phyloP scores from a whole-genome alignment of 441 rosid genomes.

The Gossypium davidsonii region DNA sequence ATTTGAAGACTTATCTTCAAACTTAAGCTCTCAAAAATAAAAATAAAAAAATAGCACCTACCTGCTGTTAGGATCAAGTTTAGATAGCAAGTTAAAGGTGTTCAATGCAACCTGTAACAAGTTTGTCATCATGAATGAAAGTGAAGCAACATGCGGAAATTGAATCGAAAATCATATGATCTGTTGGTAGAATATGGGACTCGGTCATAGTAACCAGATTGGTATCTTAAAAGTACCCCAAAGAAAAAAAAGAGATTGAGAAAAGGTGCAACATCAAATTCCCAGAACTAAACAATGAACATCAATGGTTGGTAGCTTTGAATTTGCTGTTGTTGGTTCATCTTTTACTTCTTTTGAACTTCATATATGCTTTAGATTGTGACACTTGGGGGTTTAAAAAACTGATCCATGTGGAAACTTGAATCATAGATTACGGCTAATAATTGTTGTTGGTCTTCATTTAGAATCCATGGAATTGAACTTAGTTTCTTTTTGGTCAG shows the following conservation, averaged over 20 bases:
- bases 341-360: background rate
- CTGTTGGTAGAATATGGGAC: background rate
- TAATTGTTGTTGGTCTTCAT: background rate
- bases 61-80: slow-evolving; percentile 36
- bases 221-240: background rate
- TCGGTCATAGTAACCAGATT: background rate
- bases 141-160: background rate
- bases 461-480: background rate
- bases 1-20: slow-evolving; percentile 24
- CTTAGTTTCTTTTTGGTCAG: background rate
- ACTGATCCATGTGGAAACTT: background rate
- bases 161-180: background rate
- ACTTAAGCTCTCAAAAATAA: slow-evolving; percentile 25
- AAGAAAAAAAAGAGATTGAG: background rate
- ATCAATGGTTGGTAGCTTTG: background rate
- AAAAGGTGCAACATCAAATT: slow-evolving; percentile 12
- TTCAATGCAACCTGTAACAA: background rate
- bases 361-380: background rate
- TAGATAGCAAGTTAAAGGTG: slow-evolving; percentile 8
- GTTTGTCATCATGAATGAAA: background rate
- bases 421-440: background rate
- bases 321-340: background rate
- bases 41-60: slow-evolving; percentile 23
- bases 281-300: background rate
- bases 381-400: background rate